Base-by-base conservation (phyloP, 2,329 filamentous ascomycete genomes). In the Diaporthe ampelina region DNA sequence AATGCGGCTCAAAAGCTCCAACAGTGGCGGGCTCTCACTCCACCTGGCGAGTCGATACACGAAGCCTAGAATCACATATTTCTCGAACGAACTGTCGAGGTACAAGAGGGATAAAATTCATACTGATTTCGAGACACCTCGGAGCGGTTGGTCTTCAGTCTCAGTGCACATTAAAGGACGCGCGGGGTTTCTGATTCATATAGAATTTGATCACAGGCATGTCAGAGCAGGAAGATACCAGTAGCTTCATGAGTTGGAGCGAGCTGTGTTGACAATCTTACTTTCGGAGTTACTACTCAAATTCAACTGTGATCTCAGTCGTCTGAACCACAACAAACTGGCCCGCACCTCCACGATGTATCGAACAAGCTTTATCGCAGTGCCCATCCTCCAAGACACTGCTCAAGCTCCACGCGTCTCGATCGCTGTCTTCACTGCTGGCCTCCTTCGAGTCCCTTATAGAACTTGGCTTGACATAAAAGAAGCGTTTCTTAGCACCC, bases 361-460 rank as follows among this genome's bases (percentile, higher is more conserved):
- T 2, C 3, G n/a, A 13, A 13, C 21, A 17, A 0, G 21, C 45
- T 37, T 52, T 52, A 1, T 15, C 32, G 21, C 45, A n/a, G 15
- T 40, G 11, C 0, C 29, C 45, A 37, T 32, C 21, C 15, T 52
- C 63, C 45, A 52, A 13, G 1, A 24, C 29, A 7, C 63, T 52
- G 45, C 45, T 67, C 0, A 26, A 21, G 6, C 13, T 37, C 29
- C 63, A 52, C 7, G 29, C 10, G 26, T 67, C 63, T 1, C 13
- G 7, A 13, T 52, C 43, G 17, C 21, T 37, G 6, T 52, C 45
- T 11, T 37, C n/a, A 1, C 11, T 32, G 1, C 10, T 19, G 0
- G 0, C 17, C 1, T 4, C 19, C 19, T n/a, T 48, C 5, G 5
- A 15, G 11, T 1, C 10, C 3, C 19, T 21, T 0, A 10, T 29